Percentiles rank a stretch among this genome's conserved stretches.
Conservation (phyloP, 345 rosid genomes). For the Linum lewisii region DNA sequence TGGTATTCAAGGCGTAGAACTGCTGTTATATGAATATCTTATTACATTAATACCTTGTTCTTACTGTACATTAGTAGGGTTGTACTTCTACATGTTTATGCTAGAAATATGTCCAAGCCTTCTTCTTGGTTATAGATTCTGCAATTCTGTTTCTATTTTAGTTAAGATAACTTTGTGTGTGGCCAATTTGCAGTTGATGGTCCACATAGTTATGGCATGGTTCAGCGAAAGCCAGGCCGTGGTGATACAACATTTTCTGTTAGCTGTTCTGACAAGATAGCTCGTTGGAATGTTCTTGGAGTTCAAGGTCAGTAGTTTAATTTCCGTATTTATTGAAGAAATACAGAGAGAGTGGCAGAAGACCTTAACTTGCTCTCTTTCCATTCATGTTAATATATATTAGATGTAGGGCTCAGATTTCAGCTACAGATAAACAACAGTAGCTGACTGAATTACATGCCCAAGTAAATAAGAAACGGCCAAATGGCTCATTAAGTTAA, state of each 20-base stretch:
- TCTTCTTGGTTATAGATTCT: background rate
- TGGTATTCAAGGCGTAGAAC: slow-evolving; percentile 15
- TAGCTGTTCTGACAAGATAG: slow-evolving; percentile 86
- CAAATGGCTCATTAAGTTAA: too few relatives aligned
- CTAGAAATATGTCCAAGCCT: background rate
- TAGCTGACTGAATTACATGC: too few relatives aligned
- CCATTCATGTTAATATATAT: too few relatives aligned
- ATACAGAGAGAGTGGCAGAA: too few relatives aligned
- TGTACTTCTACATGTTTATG: too few relatives aligned
- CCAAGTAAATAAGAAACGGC: too few relatives aligned
- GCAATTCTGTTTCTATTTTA: slow-evolving; percentile 1
- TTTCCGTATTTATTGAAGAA: too few relatives aligned
- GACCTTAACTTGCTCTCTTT: too few relatives aligned
- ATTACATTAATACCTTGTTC: too few relatives aligned
- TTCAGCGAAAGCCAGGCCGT: slow-evolving; percentile 93
- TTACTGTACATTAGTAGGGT: too few relatives aligned
- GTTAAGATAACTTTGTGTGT: slow-evolving; percentile 1
- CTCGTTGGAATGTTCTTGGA: slow-evolving; percentile 89
- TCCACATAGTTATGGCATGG: slow-evolving; percentile 33
- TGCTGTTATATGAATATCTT: background rate
- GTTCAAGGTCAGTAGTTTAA: slow-evolving; percentile 63
- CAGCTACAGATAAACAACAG: too few relatives aligned
- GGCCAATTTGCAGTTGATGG: slow-evolving; percentile 29
- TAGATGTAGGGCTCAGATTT: too few relatives aligned
- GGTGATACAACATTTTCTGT: slow-evolving; percentile 85